A percentile compares a stretch with the other conserved stretches of the same genome.
These are phyloP conservation scores for Durio zibethinus DNA, from an alignment of 345 rosid species.

Conservation along the genomic window DNA sequence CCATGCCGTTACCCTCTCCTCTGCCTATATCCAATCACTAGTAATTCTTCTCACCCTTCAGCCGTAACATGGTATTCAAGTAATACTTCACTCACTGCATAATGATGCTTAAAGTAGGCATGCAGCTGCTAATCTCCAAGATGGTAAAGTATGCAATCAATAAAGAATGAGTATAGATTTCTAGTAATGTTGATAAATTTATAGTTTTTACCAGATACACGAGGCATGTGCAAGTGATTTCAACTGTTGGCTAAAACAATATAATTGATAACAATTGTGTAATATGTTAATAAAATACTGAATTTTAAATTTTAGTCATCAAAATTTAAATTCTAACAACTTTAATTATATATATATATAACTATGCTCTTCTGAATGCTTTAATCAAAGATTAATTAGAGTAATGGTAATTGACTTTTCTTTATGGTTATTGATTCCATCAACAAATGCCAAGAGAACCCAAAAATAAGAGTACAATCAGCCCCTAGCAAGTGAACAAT, in stretches of 20 bases:
- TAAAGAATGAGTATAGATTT: background rate
- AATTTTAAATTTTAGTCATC: too few relatives aligned
- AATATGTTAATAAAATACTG: too few relatives aligned
- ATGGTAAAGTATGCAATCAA: background rate
- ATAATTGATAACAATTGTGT: too few relatives aligned
- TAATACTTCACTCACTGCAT: slow-evolving; percentile 26
- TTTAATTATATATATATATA: too few relatives aligned
- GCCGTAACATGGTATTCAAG: slow-evolving; percentile 41
- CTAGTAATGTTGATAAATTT: background rate
- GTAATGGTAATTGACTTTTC: background rate
- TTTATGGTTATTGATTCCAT: background rate
- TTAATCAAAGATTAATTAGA: background rate
- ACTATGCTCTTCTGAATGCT: background rate
- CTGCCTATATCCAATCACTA: slow-evolving; percentile 41
- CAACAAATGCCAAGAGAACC: background rate
- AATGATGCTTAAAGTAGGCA: background rate
- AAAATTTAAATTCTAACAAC: too few relatives aligned
- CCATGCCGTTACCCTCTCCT: slow-evolving; percentile 35
- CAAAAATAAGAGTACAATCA: background rate
- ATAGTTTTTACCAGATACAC: too few relatives aligned
- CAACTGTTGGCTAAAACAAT: too few relatives aligned
- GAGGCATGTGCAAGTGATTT: too few relatives aligned
- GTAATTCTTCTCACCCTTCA: slow-evolving; percentile 9
- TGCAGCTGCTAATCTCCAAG: background rate
- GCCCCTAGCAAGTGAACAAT: background rate